Evolutionary conservation across 352 stramenopile genomes (phyloP), one percentile per base, ranked within the genome.

Genomic region (Pythium aphanidermatum): DNA sequence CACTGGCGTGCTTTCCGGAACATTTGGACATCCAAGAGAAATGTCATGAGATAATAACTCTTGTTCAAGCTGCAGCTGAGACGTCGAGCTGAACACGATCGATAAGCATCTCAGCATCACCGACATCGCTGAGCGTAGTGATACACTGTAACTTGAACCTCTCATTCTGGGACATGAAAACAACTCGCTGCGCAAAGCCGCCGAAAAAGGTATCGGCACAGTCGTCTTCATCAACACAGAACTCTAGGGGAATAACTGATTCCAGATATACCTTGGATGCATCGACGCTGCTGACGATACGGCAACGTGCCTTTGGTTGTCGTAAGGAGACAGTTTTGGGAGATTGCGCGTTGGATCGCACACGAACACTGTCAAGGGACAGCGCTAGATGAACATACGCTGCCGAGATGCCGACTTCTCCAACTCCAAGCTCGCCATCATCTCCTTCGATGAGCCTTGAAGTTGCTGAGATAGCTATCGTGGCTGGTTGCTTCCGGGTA

Each of bases 1-100:
- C 86, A 0, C 65, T 89, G 45, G 81, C 74, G 13, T 92, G 83
- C 21, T 95, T 96, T 55, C 56, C 78, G 10, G 74, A 89, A 6
- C 65, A 95, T 37, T 31, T 61, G 14, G 70, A 63, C 0, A 89
- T 97, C 41, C 74, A 89, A 47, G 78, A 95, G 39, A 92, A 90
- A 51, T 60, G 55, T 14, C 30, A 39, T 23, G 46, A 82, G 23
- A 75, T 94, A 25, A 58, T 96, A 21, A 72, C 64, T 32, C 62
- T 86, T 10, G 26, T 62, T 47, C 16, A 58, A 6, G 34, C 21
- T 12, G 34, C 19, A 11, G 34, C 39, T 1, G 43, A 55, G n/a
- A 68, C 24, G 24, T 57, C 45, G 24, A 79, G 65, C 45, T 88
- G 73, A n/a, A 51, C 56, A 24, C 50, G 52, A 24, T 67, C 53